A percentile compares a stretch with the other conserved stretches of the same genome.
These are phyloP conservation scores for Ananas comosus DNA, from an alignment of 176 grass and related monocot genomes.

Conservation along the genomic window DNA sequence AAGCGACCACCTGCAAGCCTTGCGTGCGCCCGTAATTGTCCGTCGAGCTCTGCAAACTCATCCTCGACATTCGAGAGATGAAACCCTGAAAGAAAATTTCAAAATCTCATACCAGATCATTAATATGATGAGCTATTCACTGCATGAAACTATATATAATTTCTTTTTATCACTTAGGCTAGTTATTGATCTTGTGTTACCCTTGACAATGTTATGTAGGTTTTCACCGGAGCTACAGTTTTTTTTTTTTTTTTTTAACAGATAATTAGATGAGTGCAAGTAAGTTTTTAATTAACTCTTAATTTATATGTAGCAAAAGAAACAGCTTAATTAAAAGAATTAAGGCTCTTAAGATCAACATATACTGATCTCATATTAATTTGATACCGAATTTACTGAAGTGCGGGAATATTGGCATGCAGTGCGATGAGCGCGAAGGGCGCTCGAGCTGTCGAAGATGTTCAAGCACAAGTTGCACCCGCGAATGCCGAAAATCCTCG, in stretches of 20 bases:
- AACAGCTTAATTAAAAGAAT: too few relatives aligned
- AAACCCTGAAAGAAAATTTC: background rate
- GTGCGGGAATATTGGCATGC: constrained; percentile 65
- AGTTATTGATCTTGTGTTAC: too few relatives aligned
- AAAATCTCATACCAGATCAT: background rate
- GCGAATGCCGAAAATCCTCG: constrained; percentile 43
- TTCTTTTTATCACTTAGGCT: too few relatives aligned
- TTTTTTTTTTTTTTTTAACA: too few relatives aligned
- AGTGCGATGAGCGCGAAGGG: constrained; percentile 53
- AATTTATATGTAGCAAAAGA: too few relatives aligned
- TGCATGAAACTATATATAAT: too few relatives aligned
- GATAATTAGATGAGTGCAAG: too few relatives aligned
- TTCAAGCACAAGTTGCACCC: constrained; percentile 77
- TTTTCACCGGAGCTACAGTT: too few relatives aligned
- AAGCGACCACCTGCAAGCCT: constrained; percentile 36
- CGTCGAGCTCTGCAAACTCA: constrained; percentile 15
- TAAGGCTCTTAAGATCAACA: too few relatives aligned
- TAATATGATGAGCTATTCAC: background rate
- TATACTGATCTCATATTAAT: too few relatives aligned
- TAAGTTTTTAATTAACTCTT: too few relatives aligned
- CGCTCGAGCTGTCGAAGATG: constrained; percentile 45
- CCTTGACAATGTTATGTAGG: too few relatives aligned
- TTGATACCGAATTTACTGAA: background rate
- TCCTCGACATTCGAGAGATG: constrained; percentile 43
- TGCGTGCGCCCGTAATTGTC: background rate